phyloP scores from a whole-genome alignment of 352 stramenopile species.

The Pythium myriotylum region DNA sequence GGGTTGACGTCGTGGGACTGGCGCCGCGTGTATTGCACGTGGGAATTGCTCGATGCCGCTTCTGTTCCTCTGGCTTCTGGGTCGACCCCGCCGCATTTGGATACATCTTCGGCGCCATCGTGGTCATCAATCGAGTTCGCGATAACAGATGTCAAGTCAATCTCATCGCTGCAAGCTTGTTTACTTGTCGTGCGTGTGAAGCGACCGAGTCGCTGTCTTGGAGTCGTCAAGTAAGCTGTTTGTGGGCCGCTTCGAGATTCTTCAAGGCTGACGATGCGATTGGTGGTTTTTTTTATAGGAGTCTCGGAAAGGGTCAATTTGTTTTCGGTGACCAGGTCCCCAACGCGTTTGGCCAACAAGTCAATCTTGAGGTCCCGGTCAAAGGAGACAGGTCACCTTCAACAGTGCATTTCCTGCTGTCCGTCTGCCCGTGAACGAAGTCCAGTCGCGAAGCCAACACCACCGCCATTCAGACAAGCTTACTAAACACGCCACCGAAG shows the following conservation, averaged over 20 bases:
- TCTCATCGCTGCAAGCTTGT: constrained; percentile 19
- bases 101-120: background rate
- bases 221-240: constrained; percentile 18
- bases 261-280: no score
- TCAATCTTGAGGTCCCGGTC: no score
- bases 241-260: background rate
- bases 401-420: no score
- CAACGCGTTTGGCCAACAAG: no score
- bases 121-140: constrained; percentile 14
- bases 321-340: no score
- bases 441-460: no score
- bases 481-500: no score
- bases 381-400: no score
- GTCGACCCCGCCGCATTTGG: constrained; percentile 5
- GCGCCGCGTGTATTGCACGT: constrained; percentile 17
- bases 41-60: background rate
- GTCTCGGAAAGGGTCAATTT: no score
- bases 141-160: background rate
- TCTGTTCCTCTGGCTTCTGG: background rate
- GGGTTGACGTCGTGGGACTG: constrained; percentile 13
- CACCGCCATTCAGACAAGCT: no score
- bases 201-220: constrained; percentile 20
- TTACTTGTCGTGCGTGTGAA: constrained; percentile 6
- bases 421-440: no score
- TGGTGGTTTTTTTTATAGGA: no score